Conservation (phyloP, 2,329 filamentous ascomycete species). For the Aspergillus caelatus region DNA sequence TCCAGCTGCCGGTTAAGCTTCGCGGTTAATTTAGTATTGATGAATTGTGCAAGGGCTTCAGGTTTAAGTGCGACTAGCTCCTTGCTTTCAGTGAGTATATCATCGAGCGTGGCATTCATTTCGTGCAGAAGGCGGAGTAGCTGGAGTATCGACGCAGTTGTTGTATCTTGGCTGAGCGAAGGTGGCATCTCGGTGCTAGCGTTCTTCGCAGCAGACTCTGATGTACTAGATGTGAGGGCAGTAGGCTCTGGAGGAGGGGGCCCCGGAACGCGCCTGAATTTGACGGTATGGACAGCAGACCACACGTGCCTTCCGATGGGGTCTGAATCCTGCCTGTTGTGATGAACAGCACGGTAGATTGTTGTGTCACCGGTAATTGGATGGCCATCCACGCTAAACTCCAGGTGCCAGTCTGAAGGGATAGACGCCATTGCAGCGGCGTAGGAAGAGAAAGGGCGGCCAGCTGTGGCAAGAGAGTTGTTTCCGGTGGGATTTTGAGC, state of each 20-base stretch:
- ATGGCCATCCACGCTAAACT: slow-evolving; percentile 86
- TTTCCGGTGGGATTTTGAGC: slow-evolving; percentile 24
- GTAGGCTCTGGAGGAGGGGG: slow-evolving; percentile 75
- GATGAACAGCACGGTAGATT: slow-evolving; percentile 91
- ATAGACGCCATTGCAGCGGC: slow-evolving; percentile 77
- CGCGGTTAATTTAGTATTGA: slow-evolving; percentile 97
- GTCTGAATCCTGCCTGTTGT: slow-evolving; percentile 61
- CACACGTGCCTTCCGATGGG: slow-evolving; percentile 76
- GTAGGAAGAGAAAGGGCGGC: slow-evolving; percentile 72
- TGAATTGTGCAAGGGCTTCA: slow-evolving; percentile 89
- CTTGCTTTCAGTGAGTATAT: slow-evolving; percentile 80
- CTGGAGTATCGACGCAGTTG: slow-evolving; percentile 83
- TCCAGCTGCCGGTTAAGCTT: slow-evolving; percentile 97
- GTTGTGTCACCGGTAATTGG: slow-evolving; percentile 89
- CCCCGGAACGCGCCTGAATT: slow-evolving; percentile 83
- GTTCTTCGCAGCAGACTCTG: slow-evolving; percentile 54
- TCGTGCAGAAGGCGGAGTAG: slow-evolving; percentile 89
- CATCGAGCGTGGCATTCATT: slow-evolving; percentile 89
- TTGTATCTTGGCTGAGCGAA: slow-evolving; percentile 80
- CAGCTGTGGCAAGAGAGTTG: slow-evolving; percentile 55
- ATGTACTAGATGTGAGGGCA: slow-evolving; percentile 58
- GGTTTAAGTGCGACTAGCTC: slow-evolving; percentile 70
- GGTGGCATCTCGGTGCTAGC: slow-evolving; percentile 68
- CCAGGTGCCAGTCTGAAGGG: slow-evolving; percentile 95
- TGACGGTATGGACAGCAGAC: slow-evolving; percentile 88